phyloP scores from a whole-genome alignment of 2,329 filamentous ascomycete species.

The Botryosphaeria dothidea region DNA sequence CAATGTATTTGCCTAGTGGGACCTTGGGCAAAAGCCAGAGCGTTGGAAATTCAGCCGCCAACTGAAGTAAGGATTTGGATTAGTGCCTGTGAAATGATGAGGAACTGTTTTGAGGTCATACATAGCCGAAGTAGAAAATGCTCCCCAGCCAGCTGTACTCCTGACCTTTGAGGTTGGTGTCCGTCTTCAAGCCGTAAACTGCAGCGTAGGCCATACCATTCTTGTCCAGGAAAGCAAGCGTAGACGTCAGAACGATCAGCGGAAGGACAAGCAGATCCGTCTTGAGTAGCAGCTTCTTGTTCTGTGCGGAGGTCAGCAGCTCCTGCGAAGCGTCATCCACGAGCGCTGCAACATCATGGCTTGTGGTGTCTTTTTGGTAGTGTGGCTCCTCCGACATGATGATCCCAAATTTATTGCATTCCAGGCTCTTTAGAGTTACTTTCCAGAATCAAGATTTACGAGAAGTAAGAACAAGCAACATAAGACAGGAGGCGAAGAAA shows the following conservation, averaged over 20 bases:
- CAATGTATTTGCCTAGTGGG: slow-evolving; percentile 51
- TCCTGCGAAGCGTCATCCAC: background rate
- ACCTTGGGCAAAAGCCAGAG: slow-evolving; percentile 62
- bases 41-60: slow-evolving; percentile 57
- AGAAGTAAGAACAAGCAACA: background rate
- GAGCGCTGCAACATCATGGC: background rate
- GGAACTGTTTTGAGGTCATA: background rate
- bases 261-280: background rate
- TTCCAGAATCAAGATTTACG: background rate
- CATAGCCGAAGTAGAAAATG: slow-evolving; percentile 20
- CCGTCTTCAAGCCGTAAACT: slow-evolving; percentile 22
- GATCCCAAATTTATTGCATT: background rate
- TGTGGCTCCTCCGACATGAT: background rate
- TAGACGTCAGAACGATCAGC: background rate
- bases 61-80: background rate
- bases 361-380: background rate
- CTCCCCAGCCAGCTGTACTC: slow-evolving; percentile 22
- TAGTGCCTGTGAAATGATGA: background rate
- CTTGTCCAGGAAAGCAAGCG: background rate
- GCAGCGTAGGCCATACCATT: slow-evolving; percentile 7
- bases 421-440: background rate
- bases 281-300: slow-evolving; percentile 51
- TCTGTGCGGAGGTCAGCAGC: slow-evolving; percentile 37
- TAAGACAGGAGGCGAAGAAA: background rate
- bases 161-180: slow-evolving; percentile 21